Percentiles rank a stretch among this genome's conserved stretches.
These are phyloP conservation scores for Actinomortierella wolfii DNA, from an alignment of 371 early-diverging fungal species.

Conservation along the genomic window DNA sequence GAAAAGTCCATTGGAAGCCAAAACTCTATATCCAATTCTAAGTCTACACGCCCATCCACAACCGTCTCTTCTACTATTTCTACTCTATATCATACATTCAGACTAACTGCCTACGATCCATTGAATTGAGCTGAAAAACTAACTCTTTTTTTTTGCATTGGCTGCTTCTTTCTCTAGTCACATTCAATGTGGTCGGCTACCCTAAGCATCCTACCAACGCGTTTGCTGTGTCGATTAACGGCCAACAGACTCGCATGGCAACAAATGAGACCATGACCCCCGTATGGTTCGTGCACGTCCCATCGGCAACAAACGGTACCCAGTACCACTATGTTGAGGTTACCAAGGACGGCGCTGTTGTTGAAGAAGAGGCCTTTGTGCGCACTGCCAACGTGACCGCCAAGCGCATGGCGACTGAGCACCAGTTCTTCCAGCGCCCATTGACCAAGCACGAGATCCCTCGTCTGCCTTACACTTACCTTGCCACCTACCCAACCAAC, in stretches of 20 bases:
- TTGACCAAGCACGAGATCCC: slow-evolving; percentile 53
- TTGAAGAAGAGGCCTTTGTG: slow-evolving; percentile 23
- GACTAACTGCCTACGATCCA: too few species aligned
- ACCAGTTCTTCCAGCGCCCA: slow-evolving; percentile 63
- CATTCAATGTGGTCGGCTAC: slow-evolving; percentile 31
- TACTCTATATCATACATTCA: too few species aligned
- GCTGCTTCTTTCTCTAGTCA: too few species aligned
- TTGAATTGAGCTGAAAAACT: too few species aligned
- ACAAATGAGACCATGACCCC: slow-evolving; percentile 17
- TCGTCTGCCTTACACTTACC: slow-evolving; percentile 55
- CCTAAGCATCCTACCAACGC: background rate
- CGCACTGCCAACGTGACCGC: slow-evolving; percentile 11
- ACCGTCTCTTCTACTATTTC: too few species aligned
- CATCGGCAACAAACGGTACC: slow-evolving; percentile 4
- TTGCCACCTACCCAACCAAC: slow-evolving; percentile 29
- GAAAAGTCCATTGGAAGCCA: too few species aligned
- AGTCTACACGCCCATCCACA: too few species aligned
- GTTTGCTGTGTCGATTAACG: slow-evolving; percentile 27
- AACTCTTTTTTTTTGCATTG: too few species aligned
- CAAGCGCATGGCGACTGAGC: slow-evolving; percentile 34
- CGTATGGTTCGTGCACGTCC: slow-evolving; percentile 16
- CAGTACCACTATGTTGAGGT: slow-evolving; percentile 30
- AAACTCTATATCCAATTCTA: too few species aligned
- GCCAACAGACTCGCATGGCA: slow-evolving; percentile 7
- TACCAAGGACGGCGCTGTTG: slow-evolving; percentile 2